These are phyloP conservation scores for Halenospora varia DNA, from an alignment of 495 filamentous ascomycete species.

Conservation along the genomic window DNA sequence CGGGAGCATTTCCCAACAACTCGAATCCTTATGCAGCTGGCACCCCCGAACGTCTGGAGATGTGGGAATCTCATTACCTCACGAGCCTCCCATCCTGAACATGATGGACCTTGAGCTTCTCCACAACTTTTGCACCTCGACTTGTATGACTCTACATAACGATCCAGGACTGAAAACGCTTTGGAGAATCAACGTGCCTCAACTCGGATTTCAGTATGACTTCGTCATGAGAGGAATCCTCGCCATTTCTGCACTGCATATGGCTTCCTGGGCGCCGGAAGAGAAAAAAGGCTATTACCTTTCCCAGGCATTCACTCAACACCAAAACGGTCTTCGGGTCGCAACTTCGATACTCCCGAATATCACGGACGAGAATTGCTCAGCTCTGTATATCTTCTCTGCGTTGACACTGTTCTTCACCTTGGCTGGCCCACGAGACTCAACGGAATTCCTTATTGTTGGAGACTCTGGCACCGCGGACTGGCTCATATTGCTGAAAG, in stretches of 20 bases:
- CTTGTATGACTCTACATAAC: constrained; percentile 31
- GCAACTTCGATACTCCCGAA: constrained; percentile 42
- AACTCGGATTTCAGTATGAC: constrained; percentile 43
- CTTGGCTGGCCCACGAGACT: constrained; percentile 41
- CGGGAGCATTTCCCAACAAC: neutral
- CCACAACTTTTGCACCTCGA: constrained; percentile 35
- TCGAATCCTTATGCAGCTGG: neutral
- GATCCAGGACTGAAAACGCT: constrained; percentile 28
- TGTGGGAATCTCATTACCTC: neutral
- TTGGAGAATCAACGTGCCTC: constrained; percentile 29
- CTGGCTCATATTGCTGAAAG: constrained; percentile 36
- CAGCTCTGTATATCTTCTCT: constrained; percentile 48
- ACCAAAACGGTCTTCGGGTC: constrained; percentile 43
- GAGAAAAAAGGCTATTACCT: constrained; percentile 40
- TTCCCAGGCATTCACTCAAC: constrained; percentile 44
- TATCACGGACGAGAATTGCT: constrained; percentile 42
- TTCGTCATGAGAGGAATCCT: constrained; percentile 55
- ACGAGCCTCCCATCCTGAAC: constrained; percentile 20
- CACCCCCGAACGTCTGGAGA: neutral
- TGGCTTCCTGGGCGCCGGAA: constrained; percentile 39
- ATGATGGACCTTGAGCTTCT: constrained; percentile 35
- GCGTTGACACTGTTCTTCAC: constrained; percentile 45
- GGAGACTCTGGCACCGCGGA: constrained; percentile 33
- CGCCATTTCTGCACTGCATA: constrained; percentile 46
- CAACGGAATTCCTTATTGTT: constrained; percentile 35